Evolutionary conservation across 768 basidiomycete genomes (phyloP).

Genomic region (Xerocomellus chrysenteron): DNA sequence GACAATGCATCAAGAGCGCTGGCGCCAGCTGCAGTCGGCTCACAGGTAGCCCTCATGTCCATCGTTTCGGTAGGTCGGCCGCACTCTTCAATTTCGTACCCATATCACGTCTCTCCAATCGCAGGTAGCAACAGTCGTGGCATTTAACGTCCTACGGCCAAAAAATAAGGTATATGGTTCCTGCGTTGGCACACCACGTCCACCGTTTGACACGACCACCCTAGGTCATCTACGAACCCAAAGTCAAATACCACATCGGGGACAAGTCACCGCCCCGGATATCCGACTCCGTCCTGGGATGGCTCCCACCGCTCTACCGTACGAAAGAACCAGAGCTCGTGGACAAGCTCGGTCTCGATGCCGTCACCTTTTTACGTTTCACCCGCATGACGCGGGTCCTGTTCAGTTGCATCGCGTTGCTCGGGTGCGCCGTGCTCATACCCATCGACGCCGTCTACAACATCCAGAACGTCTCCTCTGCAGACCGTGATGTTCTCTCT

Average conservation of each 20-base stretch:
- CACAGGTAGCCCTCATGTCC: constrained; percentile 75
- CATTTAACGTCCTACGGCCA: constrained; percentile 86
- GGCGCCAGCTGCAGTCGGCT: constrained; percentile 76
- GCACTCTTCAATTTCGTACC: neutral
- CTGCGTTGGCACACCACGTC: neutral
- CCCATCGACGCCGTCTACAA: constrained; percentile 89
- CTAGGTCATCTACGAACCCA: constrained; percentile 89
- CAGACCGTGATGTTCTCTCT: constrained; percentile 61
- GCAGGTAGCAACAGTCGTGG: constrained; percentile 63
- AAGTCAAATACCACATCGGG: constrained; percentile 85
- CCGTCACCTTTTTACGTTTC: constrained; percentile 90
- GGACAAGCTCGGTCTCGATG: constrained; percentile 88
- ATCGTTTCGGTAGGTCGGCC: constrained; percentile 61
- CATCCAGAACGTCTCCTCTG: constrained; percentile 54
- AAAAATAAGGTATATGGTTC: constrained; percentile 68
- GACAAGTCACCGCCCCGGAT: constrained; percentile 78
- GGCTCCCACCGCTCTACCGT: constrained; percentile 83
- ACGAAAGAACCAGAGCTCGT: constrained; percentile 88
- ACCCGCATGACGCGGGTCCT: constrained; percentile 78
- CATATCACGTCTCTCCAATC: constrained; percentile 7
- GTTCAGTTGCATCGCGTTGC: constrained; percentile 60
- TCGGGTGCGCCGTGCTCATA: constrained; percentile 72
- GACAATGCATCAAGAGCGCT: constrained; percentile 53
- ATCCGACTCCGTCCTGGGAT: constrained; percentile 80
- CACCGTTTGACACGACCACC: neutral